Conservation (phyloP, 495 filamentous ascomycete species). For the Penicillium herquei region DNA sequence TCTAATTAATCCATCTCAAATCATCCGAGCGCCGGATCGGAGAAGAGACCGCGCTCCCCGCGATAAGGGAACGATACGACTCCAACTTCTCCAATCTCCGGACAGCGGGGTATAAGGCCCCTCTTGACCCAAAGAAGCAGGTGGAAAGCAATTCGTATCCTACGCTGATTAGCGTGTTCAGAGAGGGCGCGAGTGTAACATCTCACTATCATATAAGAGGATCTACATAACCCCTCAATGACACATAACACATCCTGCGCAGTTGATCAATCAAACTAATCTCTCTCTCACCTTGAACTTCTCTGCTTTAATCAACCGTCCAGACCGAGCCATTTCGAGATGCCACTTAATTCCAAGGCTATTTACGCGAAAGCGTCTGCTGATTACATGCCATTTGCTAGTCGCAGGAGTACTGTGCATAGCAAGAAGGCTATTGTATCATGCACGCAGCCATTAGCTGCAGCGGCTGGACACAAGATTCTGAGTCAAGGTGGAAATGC, state of each 20-base stretch:
- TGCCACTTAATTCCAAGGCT: conserved; percentile 59
- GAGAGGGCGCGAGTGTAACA: background rate
- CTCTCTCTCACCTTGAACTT: background rate
- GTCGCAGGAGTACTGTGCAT: conserved; percentile 87
- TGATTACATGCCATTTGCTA: conserved; percentile 66
- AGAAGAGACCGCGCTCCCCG: background rate
- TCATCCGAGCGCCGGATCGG: no score
- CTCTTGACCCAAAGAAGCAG: conserved; percentile 2
- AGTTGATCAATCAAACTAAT: background rate
- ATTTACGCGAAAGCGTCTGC: conserved; percentile 63
- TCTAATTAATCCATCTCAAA: background rate
- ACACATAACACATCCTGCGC: background rate
- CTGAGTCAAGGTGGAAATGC: conserved; percentile 88
- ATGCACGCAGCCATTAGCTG: conserved; percentile 87
- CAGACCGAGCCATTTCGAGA: conserved; percentile 19
- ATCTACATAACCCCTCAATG: background rate
- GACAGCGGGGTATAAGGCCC: conserved; percentile 2
- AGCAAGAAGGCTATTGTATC: conserved; percentile 91
- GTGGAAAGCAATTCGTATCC: background rate
- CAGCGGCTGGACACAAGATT: conserved; percentile 80
- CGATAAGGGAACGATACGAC: conserved; percentile 4
- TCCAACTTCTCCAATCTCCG: conserved; percentile 5
- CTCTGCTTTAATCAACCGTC: background rate
- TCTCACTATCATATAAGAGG: background rate
- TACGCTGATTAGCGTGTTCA: background rate